Base-by-base conservation (phyloP, 169 alveolate species). In the Cryptosporidium andersoni region DNA sequence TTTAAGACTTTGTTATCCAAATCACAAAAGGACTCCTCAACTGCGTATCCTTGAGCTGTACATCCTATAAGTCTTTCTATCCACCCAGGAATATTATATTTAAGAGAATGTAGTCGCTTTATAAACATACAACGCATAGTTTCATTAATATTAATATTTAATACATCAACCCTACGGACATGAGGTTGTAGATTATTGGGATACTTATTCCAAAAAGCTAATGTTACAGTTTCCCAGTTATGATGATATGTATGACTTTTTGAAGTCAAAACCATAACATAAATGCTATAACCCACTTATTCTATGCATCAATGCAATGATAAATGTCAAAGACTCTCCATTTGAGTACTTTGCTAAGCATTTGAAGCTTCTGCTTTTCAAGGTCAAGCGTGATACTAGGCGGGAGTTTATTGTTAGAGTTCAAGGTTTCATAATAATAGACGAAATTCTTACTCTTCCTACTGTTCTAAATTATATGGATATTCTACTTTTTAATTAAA, bases 111-210 rank as follows among this genome's bases (percentile, higher is more conserved):
- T 36, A 66, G 45, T 66, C 81, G 47, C 51, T 66, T 66, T 2
- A 58, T 51, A 34, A 11, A 6, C 14, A 66, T 14, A 3, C 34
- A 16, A 16, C 37, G 47, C 8, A 14, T 51, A 11, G 47, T 51
- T 66, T 51, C 48, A 25, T 66, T 51, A 36, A 51, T 37, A 36
- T 66, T 14, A 66, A 66, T 11, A 51, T 66, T 66, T 5, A 66
- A 7, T 12, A 66, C 40, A 51, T 66, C 81, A 11, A 66, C 81
- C 37, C 81, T 66, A 6, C 39, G 47, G 4, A 66, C 81, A 8
- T 66, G 81, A 11, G 65, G 43, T n/a, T 66, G 81, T n/a, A 66
- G 49, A 34, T 49, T 64, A 66, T 66, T 66, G 5, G 81, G 81
- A n/a, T 66, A 66, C 34, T 66, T 66, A 16, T 66, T 51, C 81